phyloP scores from a whole-genome alignment of 1,139 yeast species.

The Candida anutae region DNA sequence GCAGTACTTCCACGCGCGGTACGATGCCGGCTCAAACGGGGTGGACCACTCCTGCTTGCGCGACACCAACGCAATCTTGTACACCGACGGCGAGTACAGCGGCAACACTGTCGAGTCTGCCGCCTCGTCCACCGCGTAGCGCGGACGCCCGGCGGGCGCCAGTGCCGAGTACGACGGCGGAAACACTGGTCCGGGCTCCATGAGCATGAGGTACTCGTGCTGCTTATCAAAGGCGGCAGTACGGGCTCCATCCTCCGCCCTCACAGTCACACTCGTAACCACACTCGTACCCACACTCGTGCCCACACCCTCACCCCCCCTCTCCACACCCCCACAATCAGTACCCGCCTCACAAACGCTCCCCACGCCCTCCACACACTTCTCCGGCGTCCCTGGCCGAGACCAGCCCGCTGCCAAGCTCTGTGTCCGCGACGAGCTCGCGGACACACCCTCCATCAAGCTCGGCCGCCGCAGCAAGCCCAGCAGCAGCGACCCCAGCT shows the following conservation, averaged over 20 bases:
- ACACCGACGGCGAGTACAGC: conserved; percentile 45
- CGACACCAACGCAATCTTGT: conserved; percentile 43
- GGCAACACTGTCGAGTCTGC: conserved; percentile 35
- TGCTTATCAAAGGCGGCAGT: conserved; percentile 4
- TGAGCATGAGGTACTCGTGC: conserved; percentile 22
- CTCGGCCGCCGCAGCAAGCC: no score
- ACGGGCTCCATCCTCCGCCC: no score
- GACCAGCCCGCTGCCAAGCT: no score
- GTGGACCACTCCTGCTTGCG: conserved; percentile 60
- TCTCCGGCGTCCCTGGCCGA: no score
- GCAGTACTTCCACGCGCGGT: conserved; percentile 55
- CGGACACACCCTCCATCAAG: no score
- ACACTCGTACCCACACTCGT: no score
- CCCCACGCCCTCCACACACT: no score
- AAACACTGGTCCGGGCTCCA: conserved; percentile 43
- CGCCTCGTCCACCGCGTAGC: conserved; percentile 33
- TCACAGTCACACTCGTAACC: no score
- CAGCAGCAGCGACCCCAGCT: no score
- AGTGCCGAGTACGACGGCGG: conserved; percentile 42
- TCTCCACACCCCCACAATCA: no score
- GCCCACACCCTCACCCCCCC: no score
- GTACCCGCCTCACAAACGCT: no score
- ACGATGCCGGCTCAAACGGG: conserved; percentile 56
- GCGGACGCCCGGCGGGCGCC: conserved; percentile 45
- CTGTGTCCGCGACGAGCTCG: background rate